These are phyloP conservation scores for Suillus cothurnatus DNA, from an alignment of 768 basidiomycete species.

Conservation along the genomic window DNA sequence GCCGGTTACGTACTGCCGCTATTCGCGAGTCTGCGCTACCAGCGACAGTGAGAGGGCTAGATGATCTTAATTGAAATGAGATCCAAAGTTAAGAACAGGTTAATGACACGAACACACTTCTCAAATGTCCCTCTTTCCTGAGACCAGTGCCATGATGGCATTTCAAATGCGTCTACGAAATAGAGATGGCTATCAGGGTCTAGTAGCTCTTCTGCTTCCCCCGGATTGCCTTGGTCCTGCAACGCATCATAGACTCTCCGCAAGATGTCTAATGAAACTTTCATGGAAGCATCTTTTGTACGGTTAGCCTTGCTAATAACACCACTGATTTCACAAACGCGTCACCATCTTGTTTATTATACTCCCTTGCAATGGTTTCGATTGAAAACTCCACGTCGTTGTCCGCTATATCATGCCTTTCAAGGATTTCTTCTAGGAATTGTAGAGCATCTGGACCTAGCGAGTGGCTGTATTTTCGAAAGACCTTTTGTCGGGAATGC, in stretches of 20 bases:
- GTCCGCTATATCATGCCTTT: conserved; percentile 68
- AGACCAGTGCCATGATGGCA: conserved; percentile 95
- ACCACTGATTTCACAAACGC: conserved; percentile 13
- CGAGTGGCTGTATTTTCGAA: conserved; percentile 87
- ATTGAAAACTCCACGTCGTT: conserved; percentile 73
- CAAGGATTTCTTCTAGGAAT: conserved; percentile 71
- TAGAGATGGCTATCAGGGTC: conserved; percentile 83
- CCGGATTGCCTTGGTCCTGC: conserved; percentile 59
- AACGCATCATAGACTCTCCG: conserved; percentile 74
- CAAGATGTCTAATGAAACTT: conserved; percentile 69
- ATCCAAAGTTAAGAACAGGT: conserved; percentile 9
- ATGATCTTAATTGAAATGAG: conserved; percentile 42
- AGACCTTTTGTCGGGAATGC: conserved; percentile 51
- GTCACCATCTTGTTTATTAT: conserved; percentile 85
- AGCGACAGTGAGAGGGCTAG: conserved; percentile 64
- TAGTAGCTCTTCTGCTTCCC: conserved; percentile 56
- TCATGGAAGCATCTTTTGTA: conserved; percentile 73
- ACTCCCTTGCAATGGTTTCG: conserved; percentile 82
- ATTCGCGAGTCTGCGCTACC: conserved; percentile 85
- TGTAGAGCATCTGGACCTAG: conserved; percentile 77
- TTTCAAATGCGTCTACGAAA: conserved; percentile 89
- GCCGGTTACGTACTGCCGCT: conserved; percentile 76
- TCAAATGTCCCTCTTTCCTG: conserved; percentile 85
- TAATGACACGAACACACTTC: conserved; percentile 51
- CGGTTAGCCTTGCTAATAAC: not conserved